Evolutionary conservation across 495 filamentous ascomycete species (phyloP).

Genomic region (Schizothecium vesticola): DNA sequence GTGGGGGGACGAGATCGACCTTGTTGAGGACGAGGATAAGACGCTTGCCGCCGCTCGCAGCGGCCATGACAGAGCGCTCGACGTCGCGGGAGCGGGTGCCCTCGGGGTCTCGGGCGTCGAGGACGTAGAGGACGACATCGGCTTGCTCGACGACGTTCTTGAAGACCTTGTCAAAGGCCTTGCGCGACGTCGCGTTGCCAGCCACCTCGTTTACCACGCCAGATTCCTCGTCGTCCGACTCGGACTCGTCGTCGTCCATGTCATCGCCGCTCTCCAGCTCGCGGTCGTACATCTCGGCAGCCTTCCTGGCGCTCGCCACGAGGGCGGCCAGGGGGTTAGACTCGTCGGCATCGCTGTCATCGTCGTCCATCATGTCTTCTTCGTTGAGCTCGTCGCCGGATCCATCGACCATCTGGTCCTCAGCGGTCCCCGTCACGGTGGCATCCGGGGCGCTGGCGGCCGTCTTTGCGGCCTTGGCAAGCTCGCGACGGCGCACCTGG

Average conservation of each 20-base stretch:
- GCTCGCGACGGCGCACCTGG: conserved; percentile 58
- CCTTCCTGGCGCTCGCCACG: conserved; percentile 81
- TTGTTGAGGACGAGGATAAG: conserved; percentile 95
- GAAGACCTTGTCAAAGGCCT: conserved; percentile 91
- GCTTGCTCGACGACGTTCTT: conserved; percentile 86
- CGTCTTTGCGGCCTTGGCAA: conserved; percentile 59
- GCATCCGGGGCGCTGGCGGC: conserved; percentile 15
- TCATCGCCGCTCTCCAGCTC: conserved; percentile 54
- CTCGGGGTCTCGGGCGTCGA: conserved; percentile 89
- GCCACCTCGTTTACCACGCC: conserved; percentile 31
- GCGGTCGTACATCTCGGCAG: conserved; percentile 73
- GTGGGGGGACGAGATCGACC: conserved; percentile 83
- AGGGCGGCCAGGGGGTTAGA: conserved; percentile 90
- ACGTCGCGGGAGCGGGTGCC: conserved; percentile 87
- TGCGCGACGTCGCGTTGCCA: conserved; percentile 64
- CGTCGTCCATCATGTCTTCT: conserved; percentile 37
- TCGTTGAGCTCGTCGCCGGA: conserved; percentile 23
- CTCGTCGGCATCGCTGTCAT: conserved; percentile 43
- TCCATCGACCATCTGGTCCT: conserved; percentile 29
- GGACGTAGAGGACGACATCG: conserved; percentile 89
- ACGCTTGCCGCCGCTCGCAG: conserved; percentile 75
- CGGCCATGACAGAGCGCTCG: conserved; percentile 82
- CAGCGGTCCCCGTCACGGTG: conserved; percentile 18
- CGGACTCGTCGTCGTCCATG: conserved; percentile 55
- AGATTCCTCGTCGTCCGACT: conserved; percentile 48